phyloP scores from a whole-genome alignment of 2,329 filamentous ascomycete genomes.

The Fusarium lateritium region DNA sequence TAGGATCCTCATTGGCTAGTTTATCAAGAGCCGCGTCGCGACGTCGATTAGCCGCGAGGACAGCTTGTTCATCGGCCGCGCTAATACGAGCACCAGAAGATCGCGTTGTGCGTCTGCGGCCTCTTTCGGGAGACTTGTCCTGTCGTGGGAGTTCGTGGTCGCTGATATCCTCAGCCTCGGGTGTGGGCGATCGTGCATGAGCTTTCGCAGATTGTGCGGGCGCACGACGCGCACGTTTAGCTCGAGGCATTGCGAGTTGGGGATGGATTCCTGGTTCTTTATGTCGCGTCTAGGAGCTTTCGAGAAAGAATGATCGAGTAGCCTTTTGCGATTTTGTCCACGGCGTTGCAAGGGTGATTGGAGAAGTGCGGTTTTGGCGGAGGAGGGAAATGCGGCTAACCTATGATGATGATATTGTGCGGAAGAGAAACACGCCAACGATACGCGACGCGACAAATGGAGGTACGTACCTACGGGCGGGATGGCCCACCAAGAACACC shows the following conservation, averaged over 20 bases:
- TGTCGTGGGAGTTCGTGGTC: constrained; percentile 33
- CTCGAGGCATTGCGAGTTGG: constrained; percentile 49
- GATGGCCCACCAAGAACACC: constrained; percentile 39
- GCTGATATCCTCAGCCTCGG: constrained; percentile 32
- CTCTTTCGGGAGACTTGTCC: constrained; percentile 40
- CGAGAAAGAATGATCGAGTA: background rate
- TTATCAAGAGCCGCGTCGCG: constrained; percentile 57
- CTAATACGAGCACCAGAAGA: constrained; percentile 40
- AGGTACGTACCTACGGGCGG: constrained; percentile 30
- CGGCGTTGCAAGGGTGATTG: constrained; percentile 8
- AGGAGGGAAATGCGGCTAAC: constrained; percentile 17
- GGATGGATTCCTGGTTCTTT: background rate
- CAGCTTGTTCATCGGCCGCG: constrained; percentile 47
- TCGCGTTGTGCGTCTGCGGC: constrained; percentile 47
- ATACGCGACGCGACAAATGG: constrained; percentile 52
- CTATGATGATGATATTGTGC: constrained; percentile 46
- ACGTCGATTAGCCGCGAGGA: constrained; percentile 47
- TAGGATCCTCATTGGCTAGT: constrained; percentile 55
- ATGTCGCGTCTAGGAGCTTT: constrained; percentile 3
- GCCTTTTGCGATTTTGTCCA: constrained; percentile 16
- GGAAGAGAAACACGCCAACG: constrained; percentile 47
- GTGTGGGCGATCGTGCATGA: constrained; percentile 35
- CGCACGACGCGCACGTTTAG: constrained; percentile 50
- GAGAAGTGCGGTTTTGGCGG: constrained; percentile 8
- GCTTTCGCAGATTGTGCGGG: constrained; percentile 45